Base-by-base conservation (phyloP, 1,284 basidiomycete genomes). In the Puccinia novopanici region DNA sequence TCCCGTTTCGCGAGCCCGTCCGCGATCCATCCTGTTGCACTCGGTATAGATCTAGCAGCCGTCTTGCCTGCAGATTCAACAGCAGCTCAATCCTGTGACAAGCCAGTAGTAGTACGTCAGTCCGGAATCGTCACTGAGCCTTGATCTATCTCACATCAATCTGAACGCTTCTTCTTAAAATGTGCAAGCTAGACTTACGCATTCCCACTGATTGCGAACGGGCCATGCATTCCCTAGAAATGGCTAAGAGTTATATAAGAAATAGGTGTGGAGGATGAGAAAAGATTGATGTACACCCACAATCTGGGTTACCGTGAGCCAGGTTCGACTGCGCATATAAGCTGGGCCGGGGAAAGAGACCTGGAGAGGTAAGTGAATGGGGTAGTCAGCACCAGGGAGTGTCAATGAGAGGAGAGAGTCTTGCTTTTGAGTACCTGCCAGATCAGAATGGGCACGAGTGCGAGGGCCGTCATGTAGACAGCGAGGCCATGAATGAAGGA, bases 271-370 rank as follows among this genome's bases (percentile, higher is more conserved):
- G n/a, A n/a, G n/a, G n/a, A n/a, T n/a, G n/a, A n/a, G n/a, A n/a
- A n/a, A n/a, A n/a, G n/a, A n/a, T n/a, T n/a, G n/a, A n/a, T n/a
- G n/a, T n/a, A n/a, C 15, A 76, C 75, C 57, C 45, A 78, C 75
- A 13, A 78, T 78, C 42, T 78, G 75, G 1, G 75, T 78, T 4
- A 78, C 54, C 10, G 52, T 78, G 15, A 70, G 48, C 63, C 75
- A 78, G 3, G 45, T 70, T 42, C 40, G 37, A 67, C 63, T 57
- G n/a, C 65, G 61, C 50, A 78, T 34, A 40, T 68, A 78, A 15
- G 52, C 45, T 24, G 65, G 45, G 65, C 63, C 75, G n/a, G 34
- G 45, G 19, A 67, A 78, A 37, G 75, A 55, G 9, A 70, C 42
- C 75, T 78, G 27, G 40, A 55, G 10, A 75, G n/a, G 10, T 55